Conservation (phyloP, 306 rosid genomes). For the Trifolium pratense region DNA sequence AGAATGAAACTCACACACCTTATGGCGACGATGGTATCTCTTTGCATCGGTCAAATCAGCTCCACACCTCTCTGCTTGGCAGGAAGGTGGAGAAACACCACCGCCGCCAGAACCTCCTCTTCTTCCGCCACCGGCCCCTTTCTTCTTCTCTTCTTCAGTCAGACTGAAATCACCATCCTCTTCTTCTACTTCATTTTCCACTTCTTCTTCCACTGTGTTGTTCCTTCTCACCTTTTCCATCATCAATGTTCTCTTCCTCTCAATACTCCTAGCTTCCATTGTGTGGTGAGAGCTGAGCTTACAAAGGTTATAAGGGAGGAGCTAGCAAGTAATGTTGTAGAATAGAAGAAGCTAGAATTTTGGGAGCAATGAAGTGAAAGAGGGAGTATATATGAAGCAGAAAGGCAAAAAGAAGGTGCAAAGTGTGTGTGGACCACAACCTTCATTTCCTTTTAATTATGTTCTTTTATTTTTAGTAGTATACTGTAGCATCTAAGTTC, state of each 20-base stretch:
- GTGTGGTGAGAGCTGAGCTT: not conserved
- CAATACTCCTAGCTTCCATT: slow-evolving; percentile 69
- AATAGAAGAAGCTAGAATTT: slow-evolving; percentile 33
- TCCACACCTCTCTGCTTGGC: slow-evolving; percentile 87
- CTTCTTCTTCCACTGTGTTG: slow-evolving; percentile 55
- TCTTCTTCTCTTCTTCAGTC: slow-evolving; percentile 60
- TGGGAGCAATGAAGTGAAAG: slow-evolving; percentile 46
- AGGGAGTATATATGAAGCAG: slow-evolving; percentile 46
- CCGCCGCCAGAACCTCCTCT: slow-evolving; percentile 52
- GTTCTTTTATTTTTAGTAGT: slow-evolving; percentile 34
- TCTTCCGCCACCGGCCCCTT: slow-evolving; percentile 45
- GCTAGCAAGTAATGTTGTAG: slow-evolving; percentile 33
- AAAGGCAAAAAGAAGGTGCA: slow-evolving; percentile 48
- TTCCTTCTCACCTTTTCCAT: slow-evolving; percentile 57
- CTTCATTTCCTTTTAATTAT: slow-evolving; percentile 45
- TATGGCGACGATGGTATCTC: slow-evolving; percentile 92
- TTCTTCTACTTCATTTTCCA: slow-evolving; percentile 72
- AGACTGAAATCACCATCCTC: slow-evolving; percentile 45
- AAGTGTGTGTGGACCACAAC: slow-evolving; percentile 67
- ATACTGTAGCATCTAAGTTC: not conserved
- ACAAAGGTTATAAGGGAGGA: not conserved
- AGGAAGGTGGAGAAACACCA: slow-evolving; percentile 59
- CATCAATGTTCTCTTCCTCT: slow-evolving; percentile 53
- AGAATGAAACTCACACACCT: slow-evolving; percentile 91
- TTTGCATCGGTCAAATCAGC: slow-evolving; percentile 76